These are phyloP conservation scores for Wallacemonas collosoma DNA, from an alignment of 208 protist genomes.

Conservation along the genomic window DNA sequence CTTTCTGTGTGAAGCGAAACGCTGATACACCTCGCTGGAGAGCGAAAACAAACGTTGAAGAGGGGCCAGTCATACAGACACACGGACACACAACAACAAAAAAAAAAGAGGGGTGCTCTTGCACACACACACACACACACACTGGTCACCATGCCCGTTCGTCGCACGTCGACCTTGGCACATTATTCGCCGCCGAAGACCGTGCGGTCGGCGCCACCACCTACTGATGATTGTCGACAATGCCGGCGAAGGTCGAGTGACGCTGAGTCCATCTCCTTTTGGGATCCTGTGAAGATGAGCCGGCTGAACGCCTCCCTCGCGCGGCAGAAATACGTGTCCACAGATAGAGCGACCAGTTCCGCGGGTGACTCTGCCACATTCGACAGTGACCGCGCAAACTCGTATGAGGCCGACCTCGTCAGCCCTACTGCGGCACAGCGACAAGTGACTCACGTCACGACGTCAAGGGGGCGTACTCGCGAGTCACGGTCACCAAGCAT, in stretches of 20 bases:
- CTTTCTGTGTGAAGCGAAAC: too few species aligned
- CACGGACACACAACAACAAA: not conserved
- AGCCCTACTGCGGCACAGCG: not conserved
- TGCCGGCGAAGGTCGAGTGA: not conserved
- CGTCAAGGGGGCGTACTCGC: not conserved
- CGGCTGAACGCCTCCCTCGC: constrained; percentile 10
- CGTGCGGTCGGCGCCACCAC: constrained; percentile 1
- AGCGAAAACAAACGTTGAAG: too few species aligned
- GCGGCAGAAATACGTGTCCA: not conserved
- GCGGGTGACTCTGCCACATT: too few species aligned
- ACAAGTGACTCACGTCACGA: not conserved
- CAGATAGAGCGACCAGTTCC: not conserved
- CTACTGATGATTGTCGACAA: not conserved
- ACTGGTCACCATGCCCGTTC: constrained; percentile 1
- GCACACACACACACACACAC: not conserved
- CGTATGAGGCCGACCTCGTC: not conserved
- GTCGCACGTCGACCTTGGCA: not conserved
- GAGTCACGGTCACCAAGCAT: constrained; percentile 7
- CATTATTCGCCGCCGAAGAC: constrained; percentile 14
- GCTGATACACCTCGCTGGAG: too few species aligned
- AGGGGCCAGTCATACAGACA: too few species aligned
- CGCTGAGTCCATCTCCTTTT: not conserved
- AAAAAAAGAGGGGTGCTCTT: not conserved
- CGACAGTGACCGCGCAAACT: not conserved
- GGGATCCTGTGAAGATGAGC: constrained; percentile 13